Evolutionary conservation across 257 asterid species (phyloP).

Genomic region (Primulina tabacum): DNA sequence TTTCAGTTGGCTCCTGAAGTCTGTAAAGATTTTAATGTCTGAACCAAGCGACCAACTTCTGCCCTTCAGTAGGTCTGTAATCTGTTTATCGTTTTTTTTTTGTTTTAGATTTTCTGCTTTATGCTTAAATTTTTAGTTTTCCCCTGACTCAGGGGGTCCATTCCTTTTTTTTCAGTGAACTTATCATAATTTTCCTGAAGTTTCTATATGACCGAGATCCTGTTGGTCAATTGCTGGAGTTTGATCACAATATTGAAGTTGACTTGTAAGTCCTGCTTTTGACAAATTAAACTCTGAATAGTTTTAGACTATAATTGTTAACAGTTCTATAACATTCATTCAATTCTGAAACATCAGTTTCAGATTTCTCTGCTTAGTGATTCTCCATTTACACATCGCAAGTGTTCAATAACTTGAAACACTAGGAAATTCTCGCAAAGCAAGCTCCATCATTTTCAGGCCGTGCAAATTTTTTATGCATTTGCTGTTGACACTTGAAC

Average conservation of each 20-base stretch:
- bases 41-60: conserved; percentile 89
- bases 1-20: conserved; percentile 96
- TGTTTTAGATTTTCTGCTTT: conserved; percentile 5
- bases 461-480: conserved; percentile 7
- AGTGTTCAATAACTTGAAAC: neutral
- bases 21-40: conserved; percentile 84
- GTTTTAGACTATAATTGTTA: conserved; percentile 8
- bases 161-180: conserved; percentile 65
- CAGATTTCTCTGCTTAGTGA: conserved; percentile 18
- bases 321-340: neutral
- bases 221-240: conserved; percentile 63
- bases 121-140: conserved; percentile 3
- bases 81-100: conserved; percentile 28
- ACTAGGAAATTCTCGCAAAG: neutral
- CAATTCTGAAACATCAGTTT: neutral
- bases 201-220: conserved; percentile 95
- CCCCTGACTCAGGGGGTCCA: conserved; percentile 24
- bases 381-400: conserved; percentile 15
- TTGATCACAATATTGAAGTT: conserved; percentile 48
- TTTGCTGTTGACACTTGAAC: conserved; percentile 2
- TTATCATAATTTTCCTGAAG: conserved; percentile 78
- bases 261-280: conserved; percentile 61
- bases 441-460: neutral
- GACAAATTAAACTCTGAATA: conserved; percentile 20
- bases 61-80: conserved; percentile 78